These are phyloP conservation scores for Paramecium sexaurelia DNA, from an alignment of 73 alveolate species.

Conservation along the genomic window DNA sequence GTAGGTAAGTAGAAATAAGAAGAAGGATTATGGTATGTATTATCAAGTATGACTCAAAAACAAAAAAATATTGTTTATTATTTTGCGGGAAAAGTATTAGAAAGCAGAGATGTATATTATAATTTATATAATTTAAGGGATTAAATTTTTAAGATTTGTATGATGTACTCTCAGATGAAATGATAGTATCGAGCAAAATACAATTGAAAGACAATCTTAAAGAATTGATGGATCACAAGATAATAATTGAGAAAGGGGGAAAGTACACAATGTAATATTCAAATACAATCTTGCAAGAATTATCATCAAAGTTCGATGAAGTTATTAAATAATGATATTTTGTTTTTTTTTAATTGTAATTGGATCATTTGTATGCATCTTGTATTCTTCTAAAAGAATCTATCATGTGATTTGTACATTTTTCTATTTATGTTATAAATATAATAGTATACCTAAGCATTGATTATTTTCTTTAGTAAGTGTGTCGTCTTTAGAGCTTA, in stretches of 20 bases:
- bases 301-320: background rate
- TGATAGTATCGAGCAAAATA: slow-evolving; percentile 27
- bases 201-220: slow-evolving; percentile 7
- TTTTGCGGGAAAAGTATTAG: background rate
- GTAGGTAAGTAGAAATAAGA: background rate
- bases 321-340: background rate
- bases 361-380: slow-evolving; percentile 25
- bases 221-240: slow-evolving; percentile 5
- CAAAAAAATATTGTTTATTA: background rate
- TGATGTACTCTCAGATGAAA: background rate
- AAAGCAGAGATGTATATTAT: background rate
- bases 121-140: slow-evolving; percentile 2
- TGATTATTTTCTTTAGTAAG: background rate
- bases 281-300: background rate
- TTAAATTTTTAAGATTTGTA: background rate
- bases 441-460: background rate
- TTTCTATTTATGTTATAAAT: background rate
- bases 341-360: background rate
- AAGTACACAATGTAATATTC: slow-evolving; percentile 20
- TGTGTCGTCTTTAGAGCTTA: background rate
- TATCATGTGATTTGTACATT: slow-evolving; percentile 16
- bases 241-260: background rate
- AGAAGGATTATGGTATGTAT: slow-evolving; percentile 32
- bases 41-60: slow-evolving; percentile 1
- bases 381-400: background rate